Percentiles rank a stretch among this genome's conserved stretches.
Conservation (phyloP, 108 stramenopile genomes). For the Cyclotella distinguenda region DNA sequence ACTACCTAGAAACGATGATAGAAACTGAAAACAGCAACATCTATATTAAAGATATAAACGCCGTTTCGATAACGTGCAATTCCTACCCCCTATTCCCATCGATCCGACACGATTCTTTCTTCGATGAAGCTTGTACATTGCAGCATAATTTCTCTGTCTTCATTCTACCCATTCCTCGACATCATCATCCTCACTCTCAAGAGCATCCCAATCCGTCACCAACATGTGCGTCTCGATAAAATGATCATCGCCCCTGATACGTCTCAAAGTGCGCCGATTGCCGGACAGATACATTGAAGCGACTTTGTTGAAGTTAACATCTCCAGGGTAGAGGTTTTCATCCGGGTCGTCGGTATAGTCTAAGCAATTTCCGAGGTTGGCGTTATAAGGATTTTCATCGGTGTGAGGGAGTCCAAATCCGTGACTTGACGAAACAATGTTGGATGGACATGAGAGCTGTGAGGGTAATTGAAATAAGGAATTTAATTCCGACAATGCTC, state of each 20-base stretch:
- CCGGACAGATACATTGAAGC: conserved; percentile 17
- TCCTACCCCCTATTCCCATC: too few species aligned
- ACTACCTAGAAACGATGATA: too few species aligned
- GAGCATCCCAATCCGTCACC: not conserved
- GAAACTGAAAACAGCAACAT: too few species aligned
- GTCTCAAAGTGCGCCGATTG: not conserved
- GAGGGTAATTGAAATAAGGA: not conserved
- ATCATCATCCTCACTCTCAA: not conserved
- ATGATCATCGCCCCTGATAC: not conserved
- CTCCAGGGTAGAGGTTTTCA: conserved; percentile 19
- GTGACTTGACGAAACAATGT: conserved; percentile 22
- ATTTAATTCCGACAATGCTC: not conserved
- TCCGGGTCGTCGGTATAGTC: conserved; percentile 69
- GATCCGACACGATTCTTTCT: too few species aligned
- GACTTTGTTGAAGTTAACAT: conserved; percentile 25
- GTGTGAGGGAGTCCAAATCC: conserved; percentile 83
- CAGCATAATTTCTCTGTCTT: too few species aligned
- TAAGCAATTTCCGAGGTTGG: conserved; percentile 66
- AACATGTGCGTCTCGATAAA: conserved; percentile 11
- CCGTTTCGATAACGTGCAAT: too few species aligned
- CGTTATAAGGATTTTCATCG: conserved; percentile 74
- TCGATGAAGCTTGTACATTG: too few species aligned
- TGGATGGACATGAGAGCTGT: not conserved
- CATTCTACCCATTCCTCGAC: not conserved
- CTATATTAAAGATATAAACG: too few species aligned